Percentiles rank a stretch among this genome's conserved stretches.
These are phyloP conservation scores for Myxozyma geophila DNA, from an alignment of 805 yeast genomes.

Conservation along the genomic window DNA sequence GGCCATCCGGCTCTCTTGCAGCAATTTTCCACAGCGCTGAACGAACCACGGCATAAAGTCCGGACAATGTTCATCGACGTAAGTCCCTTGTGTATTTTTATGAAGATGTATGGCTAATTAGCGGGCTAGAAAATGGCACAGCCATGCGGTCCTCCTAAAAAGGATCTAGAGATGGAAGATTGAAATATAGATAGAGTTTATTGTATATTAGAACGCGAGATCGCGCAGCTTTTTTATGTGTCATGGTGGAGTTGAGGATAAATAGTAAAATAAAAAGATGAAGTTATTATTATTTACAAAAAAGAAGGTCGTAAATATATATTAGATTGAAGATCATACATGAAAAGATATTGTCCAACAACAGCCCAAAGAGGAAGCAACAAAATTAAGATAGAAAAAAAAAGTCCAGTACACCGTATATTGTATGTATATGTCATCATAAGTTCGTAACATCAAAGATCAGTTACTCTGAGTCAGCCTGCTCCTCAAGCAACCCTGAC, in stretches of 20 bases:
- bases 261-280: background rate
- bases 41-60: slow-evolving; percentile 48
- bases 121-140: slow-evolving; percentile 39
- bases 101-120: too few species aligned
- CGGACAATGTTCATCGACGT: slow-evolving; percentile 42
- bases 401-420: slow-evolving; percentile 11
- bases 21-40: slow-evolving; percentile 58
- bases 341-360: too few species aligned
- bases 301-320: too few species aligned
- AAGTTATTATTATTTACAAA: too few species aligned
- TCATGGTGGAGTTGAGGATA: background rate
- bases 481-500: slow-evolving; percentile 7
- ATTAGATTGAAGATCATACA: too few species aligned
- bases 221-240: background rate
- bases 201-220: too few species aligned
- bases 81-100: slow-evolving; percentile 11
- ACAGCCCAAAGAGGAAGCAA: background rate
- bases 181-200: background rate
- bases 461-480: background rate
- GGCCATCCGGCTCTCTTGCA: slow-evolving; percentile 61
- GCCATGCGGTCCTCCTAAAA: slow-evolving; percentile 41
- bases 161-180: slow-evolving; percentile 8
- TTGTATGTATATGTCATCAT: background rate
- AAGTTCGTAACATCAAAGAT: background rate
- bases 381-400: background rate